These are phyloP conservation scores for Xylaria sp. DNA, from an alignment of 2,329 filamentous ascomycete genomes.

Conservation along the genomic window DNA sequence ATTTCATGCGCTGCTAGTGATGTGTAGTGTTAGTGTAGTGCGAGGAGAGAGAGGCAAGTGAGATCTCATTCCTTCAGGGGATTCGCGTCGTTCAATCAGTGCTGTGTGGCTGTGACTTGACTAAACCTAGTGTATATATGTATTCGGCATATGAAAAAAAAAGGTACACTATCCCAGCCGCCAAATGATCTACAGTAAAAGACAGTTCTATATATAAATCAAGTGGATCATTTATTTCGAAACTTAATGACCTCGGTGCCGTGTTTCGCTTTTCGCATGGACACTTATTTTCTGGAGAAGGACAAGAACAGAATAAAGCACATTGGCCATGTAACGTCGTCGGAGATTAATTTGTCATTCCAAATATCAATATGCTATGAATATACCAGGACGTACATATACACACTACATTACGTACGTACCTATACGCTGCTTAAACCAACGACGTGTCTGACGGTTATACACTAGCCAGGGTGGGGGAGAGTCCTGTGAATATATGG, in stretches of 20 bases:
- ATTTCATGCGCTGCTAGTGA: not conserved
- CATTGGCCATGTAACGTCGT: slow-evolving; percentile 12
- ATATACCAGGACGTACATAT: not conserved
- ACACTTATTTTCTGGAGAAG: slow-evolving; percentile 20
- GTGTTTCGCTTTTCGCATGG: slow-evolving; percentile 25
- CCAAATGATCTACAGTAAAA: slow-evolving; percentile 9
- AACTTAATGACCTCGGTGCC: not conserved
- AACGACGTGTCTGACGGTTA: slow-evolving; percentile 11
- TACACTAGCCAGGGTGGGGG: slow-evolving; percentile 25
- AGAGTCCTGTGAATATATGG: slow-evolving; percentile 25
- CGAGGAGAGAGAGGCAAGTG: not conserved
- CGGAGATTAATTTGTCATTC: slow-evolving; percentile 33
- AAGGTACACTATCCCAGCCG: not conserved
- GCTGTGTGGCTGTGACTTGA: not conserved
- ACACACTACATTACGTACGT: not conserved
- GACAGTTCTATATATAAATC: slow-evolving; percentile 30
- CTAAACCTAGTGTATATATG: not conserved
- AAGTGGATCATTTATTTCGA: slow-evolving; percentile 30
- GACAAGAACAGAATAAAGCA: slow-evolving; percentile 10
- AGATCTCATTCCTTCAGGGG: not conserved
- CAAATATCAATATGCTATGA: slow-evolving; percentile 22
- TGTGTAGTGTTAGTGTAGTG: not conserved
- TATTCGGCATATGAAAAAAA: slow-evolving; percentile 12
- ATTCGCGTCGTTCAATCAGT: not conserved
- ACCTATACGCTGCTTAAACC: slow-evolving; percentile 19